Conservation (phyloP, 352 stramenopile genomes). For the Globisporangium iwayamae region DNA sequence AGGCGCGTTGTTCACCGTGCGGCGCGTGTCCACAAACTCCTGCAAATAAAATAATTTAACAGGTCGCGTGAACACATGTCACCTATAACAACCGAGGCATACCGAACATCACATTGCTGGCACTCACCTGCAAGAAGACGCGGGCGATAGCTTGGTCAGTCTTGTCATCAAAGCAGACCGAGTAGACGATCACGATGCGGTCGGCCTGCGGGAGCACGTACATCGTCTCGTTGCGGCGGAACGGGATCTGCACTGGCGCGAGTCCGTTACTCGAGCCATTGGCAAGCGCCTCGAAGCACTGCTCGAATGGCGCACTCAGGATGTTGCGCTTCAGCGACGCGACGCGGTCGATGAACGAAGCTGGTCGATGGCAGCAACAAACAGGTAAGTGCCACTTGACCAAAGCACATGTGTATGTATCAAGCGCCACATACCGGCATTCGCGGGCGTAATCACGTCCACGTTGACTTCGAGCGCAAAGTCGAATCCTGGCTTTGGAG, state of each 20-base stretch:
- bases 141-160: conserved; percentile 89
- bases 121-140: conserved; percentile 82
- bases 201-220: conserved; percentile 83
- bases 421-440: conserved; percentile 39
- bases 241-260: conserved; percentile 76
- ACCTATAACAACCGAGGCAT: too few species aligned
- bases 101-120: background rate
- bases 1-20: conserved; percentile 93
- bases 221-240: conserved; percentile 83
- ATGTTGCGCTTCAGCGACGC: conserved; percentile 84
- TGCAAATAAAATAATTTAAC: conserved; percentile 18
- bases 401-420: background rate
- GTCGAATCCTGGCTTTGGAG: conserved; percentile 75
- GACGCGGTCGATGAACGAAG: conserved; percentile 68
- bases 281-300: conserved; percentile 77
- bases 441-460: conserved; percentile 64
- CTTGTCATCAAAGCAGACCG: conserved; percentile 91
- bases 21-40: conserved; percentile 91
- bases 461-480: conserved; percentile 77
- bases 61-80: conserved; percentile 4
- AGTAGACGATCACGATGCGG: conserved; percentile 91
- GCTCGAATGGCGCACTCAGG: conserved; percentile 70
- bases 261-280: conserved; percentile 56
- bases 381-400: background rate
- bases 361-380: conserved; percentile 20